Base-by-base conservation (phyloP, 805 yeast species). In the Sungouiella thailandica region DNA sequence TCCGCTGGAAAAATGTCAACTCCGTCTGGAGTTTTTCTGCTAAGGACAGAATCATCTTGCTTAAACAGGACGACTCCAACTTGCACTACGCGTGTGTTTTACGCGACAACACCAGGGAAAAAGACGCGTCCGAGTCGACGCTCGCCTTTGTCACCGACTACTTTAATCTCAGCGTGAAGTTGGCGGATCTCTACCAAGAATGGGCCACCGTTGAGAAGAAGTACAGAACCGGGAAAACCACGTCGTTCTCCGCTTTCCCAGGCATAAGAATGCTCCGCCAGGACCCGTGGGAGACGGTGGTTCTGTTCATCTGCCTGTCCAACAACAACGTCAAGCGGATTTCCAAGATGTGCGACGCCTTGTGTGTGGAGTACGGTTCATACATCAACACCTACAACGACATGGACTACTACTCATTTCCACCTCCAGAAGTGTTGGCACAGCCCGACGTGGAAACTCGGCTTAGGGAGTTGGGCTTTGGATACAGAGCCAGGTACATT, bases 211-310 rank as follows among this genome's bases (percentile, higher is more conserved):
- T 58, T 13, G 94, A 87, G 52, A 32, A 36, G 31, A 63, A 13
- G 57, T 81, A 78, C 48, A 53, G 29, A 58, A 41, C 34, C 34
- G 61, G 4, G 42, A 55, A 24, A 51, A 41, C 31, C 13, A 49
- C 64, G 3, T 65, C 69, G 2, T 66, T 66, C 41, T 36, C 43
- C 4, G 34, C 49, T 19, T 76, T 77, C 35, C 65, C 65, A 4
- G 97, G 97, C 0, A 78, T 90, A 13, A 63, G 98, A 19, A 86
- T 90, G 42, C 68, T 93, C 17, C 70, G 89, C 23, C 97, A 93
- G 56, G 96, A 90, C 44, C 97, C 98, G 0, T 93, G 97, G 97
- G 98, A 93, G 47, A 87, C 90, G 27, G 64, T 88, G 28, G 63
- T 90, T 13, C 83, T 93, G 2, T 93, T 90, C 44, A 93, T 93